Conservation (phyloP, 306 rosid species). For the Fragaria vesca region DNA sequence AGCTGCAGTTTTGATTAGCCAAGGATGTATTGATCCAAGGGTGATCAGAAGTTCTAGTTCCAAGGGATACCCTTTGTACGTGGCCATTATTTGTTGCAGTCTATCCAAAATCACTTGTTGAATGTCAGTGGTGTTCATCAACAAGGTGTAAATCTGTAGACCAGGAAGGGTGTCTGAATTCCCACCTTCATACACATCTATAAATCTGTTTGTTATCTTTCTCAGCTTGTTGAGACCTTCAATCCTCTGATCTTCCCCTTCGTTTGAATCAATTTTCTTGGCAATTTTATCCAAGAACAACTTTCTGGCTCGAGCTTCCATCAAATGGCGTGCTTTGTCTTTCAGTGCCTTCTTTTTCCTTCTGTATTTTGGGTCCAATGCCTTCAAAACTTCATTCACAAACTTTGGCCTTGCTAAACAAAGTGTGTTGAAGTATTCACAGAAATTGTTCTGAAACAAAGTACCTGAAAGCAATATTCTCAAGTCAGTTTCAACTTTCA, state of each 20-base stretch:
- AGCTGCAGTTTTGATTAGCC: constrained; percentile 70
- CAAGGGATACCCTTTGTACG: constrained; percentile 65
- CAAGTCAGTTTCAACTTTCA: constrained; percentile 86
- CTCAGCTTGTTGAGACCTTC: constrained; percentile 79
- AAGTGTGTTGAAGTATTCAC: constrained; percentile 87
- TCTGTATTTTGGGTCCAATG: constrained; percentile 65
- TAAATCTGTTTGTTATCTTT: constrained; percentile 70
- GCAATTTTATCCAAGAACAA: constrained; percentile 79
- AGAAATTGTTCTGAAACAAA: constrained; percentile 90
- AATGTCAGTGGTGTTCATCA: constrained; percentile 79
- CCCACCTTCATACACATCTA: constrained; percentile 88
- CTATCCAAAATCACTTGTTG: constrained; percentile 60
- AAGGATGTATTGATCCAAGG: constrained; percentile 97
- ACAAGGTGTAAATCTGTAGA: constrained; percentile 82
- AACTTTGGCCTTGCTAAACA: constrained; percentile 91
- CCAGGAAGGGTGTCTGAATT: constrained; percentile 79
- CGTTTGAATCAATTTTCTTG: constrained; percentile 70
- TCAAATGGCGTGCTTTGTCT: constrained; percentile 41
- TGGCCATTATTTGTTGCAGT: constrained; percentile 55
- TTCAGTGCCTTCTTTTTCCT: constrained; percentile 36
- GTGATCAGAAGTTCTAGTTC: constrained; percentile 92
- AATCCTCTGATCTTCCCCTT: constrained; percentile 55
- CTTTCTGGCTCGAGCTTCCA: constrained; percentile 77
- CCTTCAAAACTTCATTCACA: constrained; percentile 67
- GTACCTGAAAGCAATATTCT: constrained; percentile 92